Evolutionary conservation across 139 green algal species (phyloP).

Genomic region (Volvox reticuliferus): DNA sequence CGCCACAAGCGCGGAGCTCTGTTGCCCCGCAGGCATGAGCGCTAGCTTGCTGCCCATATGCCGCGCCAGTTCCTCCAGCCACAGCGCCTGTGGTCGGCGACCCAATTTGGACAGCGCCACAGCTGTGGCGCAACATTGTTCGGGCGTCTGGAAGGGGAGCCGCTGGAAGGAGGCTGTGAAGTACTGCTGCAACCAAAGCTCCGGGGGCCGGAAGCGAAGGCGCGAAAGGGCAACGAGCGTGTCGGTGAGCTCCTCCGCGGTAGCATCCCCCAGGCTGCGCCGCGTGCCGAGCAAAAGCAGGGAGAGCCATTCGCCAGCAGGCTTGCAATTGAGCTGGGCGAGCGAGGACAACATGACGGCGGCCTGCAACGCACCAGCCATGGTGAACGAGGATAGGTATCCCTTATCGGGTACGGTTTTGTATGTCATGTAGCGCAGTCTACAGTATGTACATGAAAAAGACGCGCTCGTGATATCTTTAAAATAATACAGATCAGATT

Average conservation of each 20-base stretch:
- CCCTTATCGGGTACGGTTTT: too few species aligned
- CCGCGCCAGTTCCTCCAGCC: conserved; percentile 54
- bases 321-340: conserved; percentile 30
- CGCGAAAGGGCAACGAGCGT: conserved; percentile 10
- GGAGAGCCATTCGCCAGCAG: conserved; percentile 24
- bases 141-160: conserved; percentile 33
- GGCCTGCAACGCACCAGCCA: not conserved
- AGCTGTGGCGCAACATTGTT: conserved; percentile 46
- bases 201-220: conserved; percentile 50
- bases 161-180: conserved; percentile 43
- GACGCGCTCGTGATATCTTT: too few species aligned
- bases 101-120: conserved; percentile 43
- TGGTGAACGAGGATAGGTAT: too few species aligned
- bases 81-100: conserved; percentile 46
- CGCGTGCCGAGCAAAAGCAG: conserved; percentile 20
- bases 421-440: too few species aligned
- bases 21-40: conserved; percentile 30
- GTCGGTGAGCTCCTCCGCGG: conserved; percentile 10
- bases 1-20: conserved; percentile 31
- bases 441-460: too few species aligned
- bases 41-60: conserved; percentile 30
- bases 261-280: conserved; percentile 19
- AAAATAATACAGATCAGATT: too few species aligned
- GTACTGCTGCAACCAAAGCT: conserved; percentile 53
- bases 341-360: conserved; percentile 6